Conservation (phyloP, 306 rosid species). For the Sicyos edulis region DNA sequence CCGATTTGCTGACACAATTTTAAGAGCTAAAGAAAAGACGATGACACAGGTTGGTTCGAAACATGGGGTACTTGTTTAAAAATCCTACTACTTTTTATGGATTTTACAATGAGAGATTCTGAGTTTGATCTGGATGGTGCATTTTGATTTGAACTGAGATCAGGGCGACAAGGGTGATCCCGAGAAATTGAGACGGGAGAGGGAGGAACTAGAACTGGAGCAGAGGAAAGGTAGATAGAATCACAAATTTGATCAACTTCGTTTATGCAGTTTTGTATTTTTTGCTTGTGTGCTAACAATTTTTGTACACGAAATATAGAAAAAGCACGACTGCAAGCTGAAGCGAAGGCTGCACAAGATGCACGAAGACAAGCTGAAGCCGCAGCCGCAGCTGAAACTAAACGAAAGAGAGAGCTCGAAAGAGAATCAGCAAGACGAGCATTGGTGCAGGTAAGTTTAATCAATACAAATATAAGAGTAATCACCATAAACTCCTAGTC, state of each 20-base stretch:
- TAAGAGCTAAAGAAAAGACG: constrained; percentile 79
- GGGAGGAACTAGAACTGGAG: constrained; percentile 67
- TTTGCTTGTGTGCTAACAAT: background rate
- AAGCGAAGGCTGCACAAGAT: constrained; percentile 83
- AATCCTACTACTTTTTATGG: constrained; percentile 17
- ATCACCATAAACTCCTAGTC: background rate
- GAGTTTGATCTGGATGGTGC: constrained; percentile 19
- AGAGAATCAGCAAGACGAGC: constrained; percentile 88
- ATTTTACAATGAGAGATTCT: constrained; percentile 11
- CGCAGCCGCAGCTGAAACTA: constrained; percentile 75
- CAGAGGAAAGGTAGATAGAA: constrained; percentile 44
- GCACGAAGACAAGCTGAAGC: constrained; percentile 63
- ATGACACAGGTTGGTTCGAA: constrained; percentile 48
- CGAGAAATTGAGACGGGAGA: constrained; percentile 60
- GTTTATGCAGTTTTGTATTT: constrained; percentile 9
- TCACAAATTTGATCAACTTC: background rate
- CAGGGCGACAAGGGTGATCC: constrained; percentile 84
- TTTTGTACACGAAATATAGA: constrained; percentile 35
- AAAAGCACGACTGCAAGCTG: constrained; percentile 74
- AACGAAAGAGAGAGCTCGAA: constrained; percentile 71
- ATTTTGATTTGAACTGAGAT: constrained; percentile 27
- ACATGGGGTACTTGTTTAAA: constrained; percentile 14
- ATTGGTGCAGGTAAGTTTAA: constrained; percentile 51
- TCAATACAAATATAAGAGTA: constrained; percentile 1
- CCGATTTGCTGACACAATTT: constrained; percentile 74